These are phyloP conservation scores for Cordyceps javanica DNA, from an alignment of 2,329 filamentous ascomycete genomes.

Conservation along the genomic window DNA sequence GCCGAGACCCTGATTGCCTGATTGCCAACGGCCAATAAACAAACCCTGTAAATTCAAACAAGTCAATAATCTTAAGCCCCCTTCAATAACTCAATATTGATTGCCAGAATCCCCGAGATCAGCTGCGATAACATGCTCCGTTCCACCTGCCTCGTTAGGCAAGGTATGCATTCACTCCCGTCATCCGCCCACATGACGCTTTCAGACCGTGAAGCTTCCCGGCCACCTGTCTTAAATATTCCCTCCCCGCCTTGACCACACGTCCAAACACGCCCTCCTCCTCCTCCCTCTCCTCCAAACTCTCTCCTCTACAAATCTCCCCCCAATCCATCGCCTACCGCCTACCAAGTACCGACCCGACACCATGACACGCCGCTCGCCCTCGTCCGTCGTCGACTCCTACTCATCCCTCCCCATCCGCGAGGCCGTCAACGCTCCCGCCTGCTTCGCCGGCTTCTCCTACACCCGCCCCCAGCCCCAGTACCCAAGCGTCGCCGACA, in stretches of 20 bases:
- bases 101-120: not conserved
- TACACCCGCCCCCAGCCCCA: slow-evolving; percentile 18
- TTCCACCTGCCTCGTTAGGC: no score
- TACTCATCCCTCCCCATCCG: slow-evolving; percentile 41
- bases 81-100: no score
- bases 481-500: not conserved
- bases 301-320: not conserved
- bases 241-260: not conserved
- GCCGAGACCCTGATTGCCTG: no score
- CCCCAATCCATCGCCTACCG: no score
- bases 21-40: no score
- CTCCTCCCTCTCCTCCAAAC: not conserved
- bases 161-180: no score
- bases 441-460: slow-evolving; percentile 24
- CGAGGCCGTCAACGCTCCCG: slow-evolving; percentile 18
- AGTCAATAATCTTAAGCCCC: no score
- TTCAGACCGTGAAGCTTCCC: not conserved
- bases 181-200: not conserved
- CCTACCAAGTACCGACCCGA: no score
- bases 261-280: not conserved
- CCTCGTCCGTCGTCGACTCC: slow-evolving; percentile 34
- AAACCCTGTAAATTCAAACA: no score
- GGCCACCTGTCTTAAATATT: not conserved
- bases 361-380: slow-evolving; percentile 40
- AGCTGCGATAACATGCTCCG: not conserved